Conservation (phyloP, 1,284 basidiomycete species). For the Phenoliferia sp. region DNA sequence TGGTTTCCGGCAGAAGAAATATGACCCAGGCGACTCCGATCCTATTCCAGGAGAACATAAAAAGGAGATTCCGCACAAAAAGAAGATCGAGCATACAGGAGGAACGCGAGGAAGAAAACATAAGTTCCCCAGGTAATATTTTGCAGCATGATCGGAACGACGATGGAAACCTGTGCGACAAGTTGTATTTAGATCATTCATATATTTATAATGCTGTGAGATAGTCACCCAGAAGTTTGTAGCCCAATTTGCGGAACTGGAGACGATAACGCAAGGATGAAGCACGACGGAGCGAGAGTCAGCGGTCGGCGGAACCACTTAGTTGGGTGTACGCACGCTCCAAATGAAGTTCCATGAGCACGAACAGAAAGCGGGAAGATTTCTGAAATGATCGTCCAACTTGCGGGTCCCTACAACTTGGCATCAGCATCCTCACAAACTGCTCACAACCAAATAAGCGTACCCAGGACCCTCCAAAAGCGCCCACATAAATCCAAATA, state of each 20-base stretch:
- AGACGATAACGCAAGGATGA: not conserved
- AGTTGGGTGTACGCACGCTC: constrained; percentile 27
- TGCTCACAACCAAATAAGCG: not conserved
- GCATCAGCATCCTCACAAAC: not conserved
- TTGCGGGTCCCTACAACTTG: constrained; percentile 13
- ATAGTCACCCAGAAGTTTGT: not conserved
- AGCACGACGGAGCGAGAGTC: not conserved
- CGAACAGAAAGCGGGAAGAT: constrained; percentile 36
- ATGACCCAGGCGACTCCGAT: not conserved
- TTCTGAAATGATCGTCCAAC: constrained; percentile 36
- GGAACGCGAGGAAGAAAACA: not conserved
- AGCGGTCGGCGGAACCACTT: not conserved
- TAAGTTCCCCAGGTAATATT: not conserved
- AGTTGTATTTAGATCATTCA: too few relatives aligned
- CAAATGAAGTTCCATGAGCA: constrained; percentile 36
- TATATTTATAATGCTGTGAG: too few relatives aligned
- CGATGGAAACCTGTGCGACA: constrained; percentile 26
- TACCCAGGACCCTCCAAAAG: constrained; percentile 30
- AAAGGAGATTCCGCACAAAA: not conserved
- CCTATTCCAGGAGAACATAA: not conserved
- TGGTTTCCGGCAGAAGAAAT: not conserved
- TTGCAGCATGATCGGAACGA: constrained; percentile 32
- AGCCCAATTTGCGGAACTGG: not conserved
- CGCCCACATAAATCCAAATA: constrained; percentile 31
- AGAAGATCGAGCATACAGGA: not conserved